Conservation (phyloP, 208 protist species). For the Trichomonas gallinae region DNA sequence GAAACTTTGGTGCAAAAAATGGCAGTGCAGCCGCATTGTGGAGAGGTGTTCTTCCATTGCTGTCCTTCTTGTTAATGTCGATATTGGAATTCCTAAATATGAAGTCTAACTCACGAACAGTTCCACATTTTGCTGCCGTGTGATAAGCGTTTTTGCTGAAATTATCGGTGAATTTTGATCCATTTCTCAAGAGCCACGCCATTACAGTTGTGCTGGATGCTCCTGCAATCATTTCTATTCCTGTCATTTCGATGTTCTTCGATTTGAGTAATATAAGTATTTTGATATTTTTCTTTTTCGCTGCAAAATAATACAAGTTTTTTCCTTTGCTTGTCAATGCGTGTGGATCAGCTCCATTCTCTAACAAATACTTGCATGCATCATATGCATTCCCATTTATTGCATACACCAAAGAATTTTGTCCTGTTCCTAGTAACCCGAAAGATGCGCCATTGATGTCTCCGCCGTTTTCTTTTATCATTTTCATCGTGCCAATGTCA, state of each 20-base stretch:
- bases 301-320: neutral
- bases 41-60: neutral
- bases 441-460: neutral
- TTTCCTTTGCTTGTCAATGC: neutral
- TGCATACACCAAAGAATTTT: neutral
- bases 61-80: neutral
- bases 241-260: neutral
- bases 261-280: neutral
- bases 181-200: neutral
- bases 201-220: neutral
- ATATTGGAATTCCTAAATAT: neutral
- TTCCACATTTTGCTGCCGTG: neutral
- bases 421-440: neutral
- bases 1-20: neutral
- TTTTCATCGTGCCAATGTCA: neutral
- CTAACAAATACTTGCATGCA: neutral
- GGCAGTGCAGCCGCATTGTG: neutral
- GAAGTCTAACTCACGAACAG: neutral
- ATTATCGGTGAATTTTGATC: neutral
- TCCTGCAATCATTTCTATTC: neutral
- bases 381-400: neutral
- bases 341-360: neutral
- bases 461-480: neutral
- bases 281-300: neutral
- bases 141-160: neutral